Base-by-base conservation (phyloP, 192 early-diverging fungal species). In the Coemansia sp. region DNA sequence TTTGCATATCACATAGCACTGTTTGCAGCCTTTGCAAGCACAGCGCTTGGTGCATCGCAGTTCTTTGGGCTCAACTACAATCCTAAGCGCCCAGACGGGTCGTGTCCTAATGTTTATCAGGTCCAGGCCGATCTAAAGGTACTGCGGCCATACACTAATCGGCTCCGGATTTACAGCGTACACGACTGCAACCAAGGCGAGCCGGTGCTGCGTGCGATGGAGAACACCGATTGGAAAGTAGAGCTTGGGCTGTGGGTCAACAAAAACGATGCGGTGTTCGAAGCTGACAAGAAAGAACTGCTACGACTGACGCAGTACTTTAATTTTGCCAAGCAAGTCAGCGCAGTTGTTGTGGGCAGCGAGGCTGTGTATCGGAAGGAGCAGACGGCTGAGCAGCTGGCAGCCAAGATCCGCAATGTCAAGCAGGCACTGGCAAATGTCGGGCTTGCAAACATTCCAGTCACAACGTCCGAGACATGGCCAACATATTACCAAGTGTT, bases 21-120 rank as follows among this genome's bases (percentile, higher is more conserved):
- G 10, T 59, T 68, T 23, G 72, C 72, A 4, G 53, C 53, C 48
- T 59, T 68, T 23, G 72, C 67, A 4, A 58, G 59, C 53, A 39
- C 64, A 12, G 57, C 17, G 3, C 57, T 61, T 19, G 57, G 51
- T 5, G 65, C 64, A 22, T 71, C 74, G 6, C 64, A 68, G 38
- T 62, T 89, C 58, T 75, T 83, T 37, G 87, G 83, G 6, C 71
- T 89, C 12, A 84, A 87, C 62, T 89, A 89, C 61, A 84, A 84
- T 9, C 84, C 84, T 8, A 62, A 73, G n/a, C 74, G 77, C 6
- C 76, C 80, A 1, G 82, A 83, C 48, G 84, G 83, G 9, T 78
- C 84, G 3, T 78, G 74, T 35, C 85, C 81, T 45, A 86, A 82
- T 31, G 65, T 84, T 21, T 82, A 84, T 22, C 72, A 75, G 45